Base-by-base conservation (phyloP, 768 basidiomycete genomes). In the Macrolepiota fuliginosa region DNA sequence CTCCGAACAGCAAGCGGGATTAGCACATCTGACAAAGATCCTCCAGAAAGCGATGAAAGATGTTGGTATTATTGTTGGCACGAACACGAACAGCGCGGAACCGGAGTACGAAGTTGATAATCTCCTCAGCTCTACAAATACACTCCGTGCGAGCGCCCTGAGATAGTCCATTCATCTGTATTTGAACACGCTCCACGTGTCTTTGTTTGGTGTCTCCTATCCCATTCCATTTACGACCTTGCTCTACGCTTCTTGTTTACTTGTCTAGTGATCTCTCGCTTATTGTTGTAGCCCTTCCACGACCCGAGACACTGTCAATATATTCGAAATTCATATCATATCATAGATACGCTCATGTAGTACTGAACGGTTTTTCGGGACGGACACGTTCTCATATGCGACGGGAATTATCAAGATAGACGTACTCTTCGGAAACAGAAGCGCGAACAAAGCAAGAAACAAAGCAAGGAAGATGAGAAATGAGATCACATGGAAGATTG, bases 21-120 rank as follows among this genome's bases (percentile, higher is more conserved):
- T 95, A 57, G 86, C 86, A 25, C 89, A 94, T 70, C 76, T 95
- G 55, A 92, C 90, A 7, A 90, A 86, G 68, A 86, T 92, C 46
- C 68, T 94, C 57, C 83, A 87, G 59, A 79, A 77, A 62, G 82
- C 82, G 65, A 72, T 85, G 66, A 84, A 81, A 68, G 92, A 92
- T 75, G 71, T 93, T 58, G 80, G 76, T 13, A 77, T 91, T 27
- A 86, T 94, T 36, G 74, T 81, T 72, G 86, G 85, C 54, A 77
- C 65, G n/a, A 68, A 68, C 46, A 56, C 69, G n/a, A 64, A 61
- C 11, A 65, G 62, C 6, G 51, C 60, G 17, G 59, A 63, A 29
- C 55, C 60, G 4, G 55, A 66, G 29, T 65, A 68, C 52, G 67
- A 65, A 61, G 73, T 69, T 1, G 74, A 75, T 25, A 67, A 65